Conservation (phyloP, 164 flowering plant genomes). For the Chimonanthus praecox region DNA sequence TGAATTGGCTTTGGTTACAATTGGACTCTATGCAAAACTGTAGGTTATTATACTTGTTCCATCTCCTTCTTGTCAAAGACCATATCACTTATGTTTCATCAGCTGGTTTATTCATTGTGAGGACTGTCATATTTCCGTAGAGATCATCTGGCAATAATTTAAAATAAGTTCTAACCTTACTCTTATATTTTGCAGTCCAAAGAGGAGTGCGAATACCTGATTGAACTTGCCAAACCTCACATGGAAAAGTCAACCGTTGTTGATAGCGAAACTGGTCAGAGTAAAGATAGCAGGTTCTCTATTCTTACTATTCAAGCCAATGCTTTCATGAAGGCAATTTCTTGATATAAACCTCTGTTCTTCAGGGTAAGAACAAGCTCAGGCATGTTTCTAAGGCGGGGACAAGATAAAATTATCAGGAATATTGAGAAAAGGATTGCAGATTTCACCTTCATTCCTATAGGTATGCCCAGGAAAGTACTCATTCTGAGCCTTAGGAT, state of each 20-base stretch:
- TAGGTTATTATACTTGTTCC: too few species aligned
- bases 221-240: conserved; percentile 69
- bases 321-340: neutral
- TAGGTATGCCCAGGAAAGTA: conserved; percentile 42
- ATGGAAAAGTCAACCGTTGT: conserved; percentile 89
- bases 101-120: too few species aligned
- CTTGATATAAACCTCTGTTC: conserved; percentile 7
- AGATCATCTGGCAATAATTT: neutral
- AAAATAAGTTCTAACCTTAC: neutral
- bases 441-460: conserved; percentile 83
- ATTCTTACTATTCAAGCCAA: too few species aligned
- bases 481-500: neutral
- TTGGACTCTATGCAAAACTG: too few species aligned
- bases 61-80: too few species aligned
- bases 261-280: conserved; percentile 77
- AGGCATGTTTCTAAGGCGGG: conserved; percentile 77
- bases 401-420: conserved; percentile 59
- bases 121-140: neutral
- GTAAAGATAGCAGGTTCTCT: conserved; percentile 79
- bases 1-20: too few species aligned
- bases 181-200: conserved; percentile 44
- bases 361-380: conserved; percentile 90
- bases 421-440: conserved; percentile 84
- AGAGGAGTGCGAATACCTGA: conserved; percentile 83
- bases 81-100: too few species aligned